These are phyloP conservation scores for Plectosphaerella sp. DNA, from an alignment of 2,329 filamentous ascomycete species.

Conservation along the genomic window DNA sequence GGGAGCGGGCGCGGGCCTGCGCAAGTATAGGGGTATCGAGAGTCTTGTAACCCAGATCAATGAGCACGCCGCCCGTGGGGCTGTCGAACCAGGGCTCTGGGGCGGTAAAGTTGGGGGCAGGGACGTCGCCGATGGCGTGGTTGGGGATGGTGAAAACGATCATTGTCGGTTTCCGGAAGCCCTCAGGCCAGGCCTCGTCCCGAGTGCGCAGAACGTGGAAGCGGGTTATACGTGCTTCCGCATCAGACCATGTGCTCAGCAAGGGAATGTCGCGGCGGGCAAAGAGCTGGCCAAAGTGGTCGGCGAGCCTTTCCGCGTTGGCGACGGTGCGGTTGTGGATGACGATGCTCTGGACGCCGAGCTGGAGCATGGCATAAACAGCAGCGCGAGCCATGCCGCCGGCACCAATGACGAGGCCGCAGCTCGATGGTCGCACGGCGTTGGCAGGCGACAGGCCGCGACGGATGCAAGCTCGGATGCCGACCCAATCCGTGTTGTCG, in stretches of 20 bases:
- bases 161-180: constrained; percentile 63
- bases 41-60: constrained; percentile 72
- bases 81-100: constrained; percentile 67
- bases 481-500: constrained; percentile 80
- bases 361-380: constrained; percentile 72
- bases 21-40: constrained; percentile 66
- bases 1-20: constrained; percentile 57
- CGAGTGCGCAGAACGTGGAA: constrained; percentile 57
- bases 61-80: constrained; percentile 68
- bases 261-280: constrained; percentile 35
- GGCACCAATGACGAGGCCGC: constrained; percentile 58
- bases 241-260: constrained; percentile 27
- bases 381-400: constrained; percentile 76
- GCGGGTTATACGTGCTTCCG: constrained; percentile 23
- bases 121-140: constrained; percentile 57
- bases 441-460: constrained; percentile 70
- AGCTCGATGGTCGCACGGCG: constrained; percentile 50
- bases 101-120: constrained; percentile 66
- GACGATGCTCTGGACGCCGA: constrained; percentile 72
- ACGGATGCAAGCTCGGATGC: constrained; percentile 68
- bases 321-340: constrained; percentile 66
- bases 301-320: constrained; percentile 64
- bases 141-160: constrained; percentile 74
- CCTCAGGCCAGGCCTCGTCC: constrained; percentile 60
- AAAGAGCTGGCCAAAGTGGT: constrained; percentile 62